phyloP scores from a whole-genome alignment of 164 flowering plant genomes.

The Nymphaea colorata region DNA sequence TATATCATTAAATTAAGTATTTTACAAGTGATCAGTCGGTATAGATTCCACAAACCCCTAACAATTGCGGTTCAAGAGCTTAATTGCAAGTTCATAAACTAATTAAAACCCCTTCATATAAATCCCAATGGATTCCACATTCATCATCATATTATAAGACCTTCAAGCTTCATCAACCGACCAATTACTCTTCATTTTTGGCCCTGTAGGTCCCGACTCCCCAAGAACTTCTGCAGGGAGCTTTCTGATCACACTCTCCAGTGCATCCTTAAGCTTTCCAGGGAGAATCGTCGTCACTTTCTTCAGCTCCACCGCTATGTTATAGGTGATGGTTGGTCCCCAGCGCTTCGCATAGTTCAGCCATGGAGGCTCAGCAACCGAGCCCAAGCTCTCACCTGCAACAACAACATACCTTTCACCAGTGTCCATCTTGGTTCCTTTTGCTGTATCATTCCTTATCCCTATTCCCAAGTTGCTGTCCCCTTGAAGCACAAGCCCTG shows the following conservation, averaged over 20 bases:
- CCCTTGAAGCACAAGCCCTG: constrained; percentile 33
- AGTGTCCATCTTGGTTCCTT: constrained; percentile 25
- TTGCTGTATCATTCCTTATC: constrained; percentile 32
- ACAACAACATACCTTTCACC: constrained; percentile 16
- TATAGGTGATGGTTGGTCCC: constrained; percentile 23
- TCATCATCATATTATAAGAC: too few species aligned
- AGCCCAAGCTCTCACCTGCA: constrained; percentile 21
- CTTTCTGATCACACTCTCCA: constrained; percentile 11
- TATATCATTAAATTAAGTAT: too few species aligned
- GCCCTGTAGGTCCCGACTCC: constrained; percentile 34
- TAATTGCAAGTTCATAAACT: too few species aligned
- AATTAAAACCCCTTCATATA: too few species aligned
- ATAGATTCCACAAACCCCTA: too few species aligned
- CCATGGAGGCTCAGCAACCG: constrained; percentile 25
- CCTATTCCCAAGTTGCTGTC: constrained; percentile 17
- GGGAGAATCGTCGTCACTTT: constrained; percentile 18
- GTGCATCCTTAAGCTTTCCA: constrained; percentile 11
- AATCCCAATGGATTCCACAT: too few species aligned
- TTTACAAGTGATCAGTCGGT: too few species aligned
- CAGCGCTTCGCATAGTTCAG: constrained; percentile 18
- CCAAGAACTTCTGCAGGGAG: constrained; percentile 25
- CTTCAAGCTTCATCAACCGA: constrained; percentile 18
- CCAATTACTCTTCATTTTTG: constrained; percentile 29
- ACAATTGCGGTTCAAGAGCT: too few species aligned
- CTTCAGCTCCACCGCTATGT: constrained; percentile 9